Conservation (phyloP, 768 basidiomycete species). For the Pisolithus microcarpus region DNA sequence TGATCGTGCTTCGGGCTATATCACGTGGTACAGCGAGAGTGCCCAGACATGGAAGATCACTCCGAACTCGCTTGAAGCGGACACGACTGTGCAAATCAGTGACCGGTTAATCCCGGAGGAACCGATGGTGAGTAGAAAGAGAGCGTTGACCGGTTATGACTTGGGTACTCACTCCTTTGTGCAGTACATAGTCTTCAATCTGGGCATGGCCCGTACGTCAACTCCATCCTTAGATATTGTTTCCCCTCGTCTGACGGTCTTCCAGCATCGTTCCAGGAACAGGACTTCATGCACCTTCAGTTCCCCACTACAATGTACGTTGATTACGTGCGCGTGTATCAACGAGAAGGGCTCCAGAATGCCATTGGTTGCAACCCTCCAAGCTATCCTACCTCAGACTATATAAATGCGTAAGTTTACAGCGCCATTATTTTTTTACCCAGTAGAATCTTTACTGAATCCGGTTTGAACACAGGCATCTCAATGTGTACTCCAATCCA, state of each 20-base stretch:
- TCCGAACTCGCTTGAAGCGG: slow-evolving; percentile 59
- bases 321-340: slow-evolving; percentile 88
- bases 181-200: slow-evolving; percentile 78
- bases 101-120: slow-evolving; percentile 77
- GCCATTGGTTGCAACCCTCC: slow-evolving; percentile 77
- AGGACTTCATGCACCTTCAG: slow-evolving; percentile 60
- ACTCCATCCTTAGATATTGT: not conserved
- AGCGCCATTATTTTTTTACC: not conserved
- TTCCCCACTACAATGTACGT: slow-evolving; percentile 81
- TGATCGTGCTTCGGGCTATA: slow-evolving; percentile 59
- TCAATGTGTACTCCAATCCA: slow-evolving; percentile 67
- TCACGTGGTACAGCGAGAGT: slow-evolving; percentile 76
- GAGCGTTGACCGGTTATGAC: not conserved
- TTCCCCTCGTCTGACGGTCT: slow-evolving; percentile 3
- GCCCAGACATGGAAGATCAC: slow-evolving; percentile 65
- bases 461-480: slow-evolving; percentile 16
- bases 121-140: slow-evolving; percentile 65
- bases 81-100: slow-evolving; percentile 49
- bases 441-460: not conserved
- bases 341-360: slow-evolving; percentile 61
- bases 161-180: slow-evolving; percentile 7
- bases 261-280: slow-evolving; percentile 58
- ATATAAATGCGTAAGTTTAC: slow-evolving; percentile 55
- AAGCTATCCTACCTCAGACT: slow-evolving; percentile 68
- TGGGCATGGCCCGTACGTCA: slow-evolving; percentile 63